phyloP scores from a whole-genome alignment of 345 rosid species.

The Psidium friedrichsthalianum region DNA sequence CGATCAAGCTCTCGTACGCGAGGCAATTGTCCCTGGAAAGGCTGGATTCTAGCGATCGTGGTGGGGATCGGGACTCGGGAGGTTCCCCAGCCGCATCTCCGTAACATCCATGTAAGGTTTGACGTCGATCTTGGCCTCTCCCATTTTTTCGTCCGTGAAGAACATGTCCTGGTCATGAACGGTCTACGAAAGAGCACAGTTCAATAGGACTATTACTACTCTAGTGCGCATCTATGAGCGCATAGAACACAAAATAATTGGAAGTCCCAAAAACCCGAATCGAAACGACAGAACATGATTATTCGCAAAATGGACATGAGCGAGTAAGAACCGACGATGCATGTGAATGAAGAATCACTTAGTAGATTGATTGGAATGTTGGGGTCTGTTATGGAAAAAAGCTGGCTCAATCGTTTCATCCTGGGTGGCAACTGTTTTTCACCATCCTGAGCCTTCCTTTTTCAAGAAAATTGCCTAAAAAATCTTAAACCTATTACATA shows the following conservation, averaged over 20 bases:
- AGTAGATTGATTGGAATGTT: constrained; percentile 43
- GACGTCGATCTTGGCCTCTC: constrained; percentile 62
- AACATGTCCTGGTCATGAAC: constrained; percentile 78
- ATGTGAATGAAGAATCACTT: constrained; percentile 3
- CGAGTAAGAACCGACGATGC: background rate
- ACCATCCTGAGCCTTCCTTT: constrained; percentile 47
- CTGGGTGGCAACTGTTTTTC: constrained; percentile 48
- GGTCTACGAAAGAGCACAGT: constrained; percentile 14
- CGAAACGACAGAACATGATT: background rate
- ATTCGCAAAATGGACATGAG: background rate
- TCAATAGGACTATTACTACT: background rate
- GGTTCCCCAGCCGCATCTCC: constrained; percentile 23
- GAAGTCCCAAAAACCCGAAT: background rate
- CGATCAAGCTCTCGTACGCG: constrained; percentile 11
- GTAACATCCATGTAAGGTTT: constrained; percentile 40
- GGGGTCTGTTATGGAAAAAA: constrained; percentile 35
- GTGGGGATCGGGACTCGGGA: constrained; percentile 56
- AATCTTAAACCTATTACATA: no score
- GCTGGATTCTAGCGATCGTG: constrained; percentile 34
- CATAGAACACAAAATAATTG: background rate
- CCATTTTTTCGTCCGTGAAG: constrained; percentile 66
- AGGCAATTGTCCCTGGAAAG: constrained; percentile 33
- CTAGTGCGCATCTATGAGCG: background rate
- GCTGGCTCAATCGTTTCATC: constrained; percentile 74
- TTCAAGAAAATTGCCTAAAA: background rate